A percentile compares a stretch with the other conserved stretches of the same genome.
These are phyloP conservation scores for Bacidia rubella DNA, from an alignment of 495 filamentous ascomycete species.

Conservation along the genomic window DNA sequence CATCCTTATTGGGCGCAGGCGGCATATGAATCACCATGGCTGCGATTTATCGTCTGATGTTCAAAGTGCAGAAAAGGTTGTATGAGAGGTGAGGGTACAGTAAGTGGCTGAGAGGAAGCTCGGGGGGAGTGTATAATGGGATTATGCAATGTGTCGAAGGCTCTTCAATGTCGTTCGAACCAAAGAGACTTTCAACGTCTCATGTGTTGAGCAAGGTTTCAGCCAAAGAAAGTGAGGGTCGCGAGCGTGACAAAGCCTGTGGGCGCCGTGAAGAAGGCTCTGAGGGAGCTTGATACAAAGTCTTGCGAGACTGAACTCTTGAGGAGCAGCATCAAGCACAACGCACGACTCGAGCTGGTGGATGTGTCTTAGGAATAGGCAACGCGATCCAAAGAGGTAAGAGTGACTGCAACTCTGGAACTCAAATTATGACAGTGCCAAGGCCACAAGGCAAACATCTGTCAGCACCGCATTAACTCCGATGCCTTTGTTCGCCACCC, in stretches of 20 bases:
- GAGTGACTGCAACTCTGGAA: background rate
- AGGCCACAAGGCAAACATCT: background rate
- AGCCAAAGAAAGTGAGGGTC: background rate
- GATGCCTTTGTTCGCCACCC: no score
- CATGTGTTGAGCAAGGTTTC: background rate
- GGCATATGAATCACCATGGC: constrained; percentile 19
- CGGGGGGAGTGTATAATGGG: no score
- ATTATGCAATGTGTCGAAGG: background rate
- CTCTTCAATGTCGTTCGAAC: background rate
- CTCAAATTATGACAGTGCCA: background rate
- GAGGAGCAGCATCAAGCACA: background rate
- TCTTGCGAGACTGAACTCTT: background rate
- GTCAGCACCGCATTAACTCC: background rate
- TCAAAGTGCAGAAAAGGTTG: background rate
- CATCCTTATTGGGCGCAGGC: constrained; percentile 56
- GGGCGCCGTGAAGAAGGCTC: background rate
- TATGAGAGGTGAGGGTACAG: background rate
- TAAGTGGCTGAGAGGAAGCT: no score
- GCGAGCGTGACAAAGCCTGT: background rate
- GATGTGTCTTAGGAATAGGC: background rate
- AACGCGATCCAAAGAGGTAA: background rate
- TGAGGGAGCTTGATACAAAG: no score
- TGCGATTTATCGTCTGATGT: background rate
- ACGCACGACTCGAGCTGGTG: background rate
- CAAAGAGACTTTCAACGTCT: background rate